Conservation (phyloP, 768 basidiomycete species). For the Tephrocybe sp. region DNA sequence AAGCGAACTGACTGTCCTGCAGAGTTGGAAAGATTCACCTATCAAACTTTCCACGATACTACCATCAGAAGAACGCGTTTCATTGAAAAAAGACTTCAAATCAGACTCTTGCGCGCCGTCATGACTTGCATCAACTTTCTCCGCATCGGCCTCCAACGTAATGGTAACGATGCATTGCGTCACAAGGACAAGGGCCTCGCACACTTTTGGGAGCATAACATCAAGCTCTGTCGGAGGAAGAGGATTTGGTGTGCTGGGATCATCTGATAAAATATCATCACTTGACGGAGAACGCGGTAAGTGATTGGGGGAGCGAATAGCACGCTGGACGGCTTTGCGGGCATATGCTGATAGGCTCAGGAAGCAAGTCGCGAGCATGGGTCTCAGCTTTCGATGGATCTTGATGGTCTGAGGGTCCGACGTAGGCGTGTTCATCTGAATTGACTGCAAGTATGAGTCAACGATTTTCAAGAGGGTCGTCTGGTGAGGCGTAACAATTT, state of each 20-base stretch:
- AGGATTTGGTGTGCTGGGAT: constrained; percentile 1
- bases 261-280: constrained; percentile 1
- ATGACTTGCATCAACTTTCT: constrained; percentile 21
- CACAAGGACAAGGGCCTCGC: constrained; percentile 78
- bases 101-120: constrained; percentile 23
- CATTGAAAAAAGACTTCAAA: constrained; percentile 44
- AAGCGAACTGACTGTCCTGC: constrained; percentile 8
- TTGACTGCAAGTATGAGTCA: constrained; percentile 78
- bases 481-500: constrained; percentile 82
- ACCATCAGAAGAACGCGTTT: constrained; percentile 38
- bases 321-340: constrained; percentile 47
- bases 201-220: constrained; percentile 71
- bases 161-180: constrained; percentile 74
- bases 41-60: constrained; percentile 57
- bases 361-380: constrained; percentile 64
- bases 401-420: constrained; percentile 31
- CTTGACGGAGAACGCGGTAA: constrained; percentile 2
- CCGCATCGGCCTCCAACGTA: constrained; percentile 51
- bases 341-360: constrained; percentile 62
- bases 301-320: constrained; percentile 33
- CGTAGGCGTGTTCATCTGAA: constrained; percentile 31
- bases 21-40: constrained; percentile 35
- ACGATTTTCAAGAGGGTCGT: constrained; percentile 85
- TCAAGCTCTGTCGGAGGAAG: constrained; percentile 48
- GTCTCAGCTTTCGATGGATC: constrained; percentile 44